Evolutionary conservation across 768 basidiomycete species (phyloP), one percentile per base, ranked within the genome.

Genomic region (Serendipita sp.): DNA sequence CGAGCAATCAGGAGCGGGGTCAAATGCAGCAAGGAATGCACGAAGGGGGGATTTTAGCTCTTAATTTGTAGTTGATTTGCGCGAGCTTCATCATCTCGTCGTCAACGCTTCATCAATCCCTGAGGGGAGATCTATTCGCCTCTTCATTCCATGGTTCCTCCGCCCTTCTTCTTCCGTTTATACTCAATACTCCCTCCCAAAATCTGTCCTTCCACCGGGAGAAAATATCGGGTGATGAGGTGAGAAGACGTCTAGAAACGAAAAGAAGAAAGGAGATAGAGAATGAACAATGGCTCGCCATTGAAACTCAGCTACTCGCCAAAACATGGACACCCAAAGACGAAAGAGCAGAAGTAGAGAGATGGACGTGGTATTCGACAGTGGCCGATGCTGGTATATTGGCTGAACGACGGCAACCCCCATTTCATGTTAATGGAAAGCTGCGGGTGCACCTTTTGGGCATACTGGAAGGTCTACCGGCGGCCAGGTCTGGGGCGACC

Each of bases 301-400:
- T 85, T 15, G 86, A 87, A 63, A 74, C 87, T 68, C 84, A 86
- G 65, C 70, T 81, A 24, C 71, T 82, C 37, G 73, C 78, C 11
- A 81, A 78, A 68, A 78, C 81, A 7, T 89, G 86, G 86, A 34
- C 47, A 38, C 11, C 16, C 62, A 41, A 24, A 58, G 58, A 37
- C 67, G 76, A 45, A 28, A 70, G 79, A 68, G 75, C 73, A 28
- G 80, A 78, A 63, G 75, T 85, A 8, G 82, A 83, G 66, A 81
- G 87, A 30, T 82, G 79, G 68, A 67, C 85, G 35, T 90, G 88
- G 88, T 88, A 86, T 70, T 82, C 83, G 68, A 81, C 80, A 67
- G 85, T 85, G 7, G 82, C 82, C 0, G 72, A 77, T 4, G 75
- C 77, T 18, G 74, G 75, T 45, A 67, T 74, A 4, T 75, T 78